Evolutionary conservation across 257 asterid species (phyloP), one percentile per base, ranked within the genome.

Genomic region (Solanum pimpinellifolium): DNA sequence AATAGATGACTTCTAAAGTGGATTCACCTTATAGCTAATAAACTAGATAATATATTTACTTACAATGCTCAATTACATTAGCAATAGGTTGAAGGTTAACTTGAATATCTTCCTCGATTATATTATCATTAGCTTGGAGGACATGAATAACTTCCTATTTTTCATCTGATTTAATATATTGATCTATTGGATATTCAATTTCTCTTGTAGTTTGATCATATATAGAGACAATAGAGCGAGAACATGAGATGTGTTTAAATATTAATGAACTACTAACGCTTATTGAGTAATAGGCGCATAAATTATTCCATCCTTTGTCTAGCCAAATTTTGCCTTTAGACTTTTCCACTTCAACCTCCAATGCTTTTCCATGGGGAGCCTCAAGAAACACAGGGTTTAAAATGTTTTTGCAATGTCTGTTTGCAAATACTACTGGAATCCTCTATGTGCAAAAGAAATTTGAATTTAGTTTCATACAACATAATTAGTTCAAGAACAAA

Each of bases 381-480:
- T 88, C 90, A 52, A 93, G 86, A 27, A 18, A 84, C 14, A 90
- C 87, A 15, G 16, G 18, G 62, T 88, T 87, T 4, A 83, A 77
- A 62, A 93, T 81, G 76, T 39, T 52, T 1, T 49, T 68, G 7
- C 90, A 92, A 15, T 90, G 66, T 77, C 76, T 75, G 44, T 33
- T 81, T 27, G 49, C 74, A 84, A 90, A 93, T 10, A 70, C 86
- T 2, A 66, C 29, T 5, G 94, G 95, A 68, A 93, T 86, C 72
- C 72, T 91, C 95, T 49, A 20, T 14, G 59, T 20, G 78, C 29
- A 73, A 73, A 35, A 8, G 29, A 72, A 16, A 33, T 72, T 11
- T 72, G n/a, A 10, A 33, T 39, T 70, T 41, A 70, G 12, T 70
- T 31, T 70, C 77, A 68, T 68, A 68, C 37, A 68, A 33, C 37